Percentiles rank a stretch among this genome's conserved stretches.
Evolutionary conservation across 2,329 filamentous ascomycete genomes (phyloP).

Genomic region (Pseudogymnoascus sp.): DNA sequence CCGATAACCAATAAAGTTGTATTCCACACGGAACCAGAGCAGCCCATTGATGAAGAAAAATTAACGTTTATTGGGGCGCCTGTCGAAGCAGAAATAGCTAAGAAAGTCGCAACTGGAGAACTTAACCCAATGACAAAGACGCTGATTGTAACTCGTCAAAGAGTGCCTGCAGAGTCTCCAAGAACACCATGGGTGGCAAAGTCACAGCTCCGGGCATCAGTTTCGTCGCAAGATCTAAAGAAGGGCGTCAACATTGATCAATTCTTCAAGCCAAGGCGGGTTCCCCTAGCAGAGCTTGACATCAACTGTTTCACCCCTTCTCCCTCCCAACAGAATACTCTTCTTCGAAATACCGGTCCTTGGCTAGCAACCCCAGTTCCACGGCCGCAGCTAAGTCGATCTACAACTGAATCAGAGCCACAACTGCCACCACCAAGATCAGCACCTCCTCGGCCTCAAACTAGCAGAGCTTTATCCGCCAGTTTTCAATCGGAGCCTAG

Average conservation of each 20-base stretch:
- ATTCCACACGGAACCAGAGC: constrained; percentile 60
- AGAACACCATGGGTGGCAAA: constrained; percentile 16
- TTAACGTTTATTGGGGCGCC: constrained; percentile 75
- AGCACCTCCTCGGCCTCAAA: constrained; percentile 28
- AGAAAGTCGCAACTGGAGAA: constrained; percentile 69
- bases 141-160: constrained; percentile 31
- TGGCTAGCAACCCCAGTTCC: constrained; percentile 46
- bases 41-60: constrained; percentile 54
- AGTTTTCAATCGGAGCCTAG: constrained; percentile 34
- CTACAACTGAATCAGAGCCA: constrained; percentile 23
- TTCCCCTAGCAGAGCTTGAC: constrained; percentile 58
- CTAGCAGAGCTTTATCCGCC: constrained; percentile 33
- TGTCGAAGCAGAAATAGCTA: constrained; percentile 61
- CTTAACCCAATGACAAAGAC: constrained; percentile 85
- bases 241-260: constrained; percentile 51
- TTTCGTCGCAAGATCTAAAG: constrained; percentile 44
- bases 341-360: constrained; percentile 44
- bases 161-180: constrained; percentile 12
- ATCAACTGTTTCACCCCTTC: constrained; percentile 60
- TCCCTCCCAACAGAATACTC: constrained; percentile 51
- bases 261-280: constrained; percentile 57
- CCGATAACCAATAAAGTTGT: constrained; percentile 63
- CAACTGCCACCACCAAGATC: constrained; percentile 25
- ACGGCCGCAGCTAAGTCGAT: constrained; percentile 22
- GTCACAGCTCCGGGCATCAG: constrained; percentile 15